Evolutionary conservation across 73 alveolate species (phyloP).

Genomic region (Loxodes magnus): DNA sequence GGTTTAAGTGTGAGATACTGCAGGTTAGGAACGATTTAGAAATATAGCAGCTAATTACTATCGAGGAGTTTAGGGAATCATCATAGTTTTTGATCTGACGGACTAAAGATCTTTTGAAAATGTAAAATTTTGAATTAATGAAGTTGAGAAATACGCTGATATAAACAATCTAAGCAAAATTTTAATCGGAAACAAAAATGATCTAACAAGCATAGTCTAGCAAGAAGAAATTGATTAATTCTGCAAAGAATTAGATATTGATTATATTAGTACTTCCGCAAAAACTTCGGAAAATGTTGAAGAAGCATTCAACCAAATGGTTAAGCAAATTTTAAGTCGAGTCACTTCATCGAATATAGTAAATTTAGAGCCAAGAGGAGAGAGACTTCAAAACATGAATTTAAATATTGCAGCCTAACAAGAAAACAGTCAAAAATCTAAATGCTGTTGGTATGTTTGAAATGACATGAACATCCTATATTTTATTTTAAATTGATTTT

Average conservation of each 20-base stretch:
- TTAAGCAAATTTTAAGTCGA: slow-evolving; percentile 39
- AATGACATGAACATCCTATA: no score
- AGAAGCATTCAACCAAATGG: slow-evolving; percentile 59
- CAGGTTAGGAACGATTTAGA: slow-evolving; percentile 84
- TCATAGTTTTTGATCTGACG: slow-evolving; percentile 69
- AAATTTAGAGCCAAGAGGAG: no score
- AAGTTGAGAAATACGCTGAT: slow-evolving; percentile 63
- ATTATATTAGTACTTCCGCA: slow-evolving; percentile 78
- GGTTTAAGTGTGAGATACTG: slow-evolving; percentile 86
- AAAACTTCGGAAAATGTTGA: slow-evolving; percentile 57
- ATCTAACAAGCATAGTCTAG: slow-evolving; percentile 25
- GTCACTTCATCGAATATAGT: no score
- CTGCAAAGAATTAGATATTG: slow-evolving; percentile 58
- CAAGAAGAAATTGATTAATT: slow-evolving; percentile 63
- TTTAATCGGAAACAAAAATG: slow-evolving; percentile 62
- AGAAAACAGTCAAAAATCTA: no score
- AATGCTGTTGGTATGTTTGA: no score
- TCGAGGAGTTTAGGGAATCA: slow-evolving; percentile 88
- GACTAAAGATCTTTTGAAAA: slow-evolving; percentile 48
- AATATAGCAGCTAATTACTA: slow-evolving; percentile 75
- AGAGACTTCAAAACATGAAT: no score
- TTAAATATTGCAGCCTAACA: no score
- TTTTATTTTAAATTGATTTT: no score
- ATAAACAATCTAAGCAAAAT: slow-evolving; percentile 51
- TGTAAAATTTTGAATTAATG: slow-evolving; percentile 57